These are phyloP conservation scores for Aureoboletus auriporus DNA, from an alignment of 768 basidiomycete species.

Conservation along the genomic window DNA sequence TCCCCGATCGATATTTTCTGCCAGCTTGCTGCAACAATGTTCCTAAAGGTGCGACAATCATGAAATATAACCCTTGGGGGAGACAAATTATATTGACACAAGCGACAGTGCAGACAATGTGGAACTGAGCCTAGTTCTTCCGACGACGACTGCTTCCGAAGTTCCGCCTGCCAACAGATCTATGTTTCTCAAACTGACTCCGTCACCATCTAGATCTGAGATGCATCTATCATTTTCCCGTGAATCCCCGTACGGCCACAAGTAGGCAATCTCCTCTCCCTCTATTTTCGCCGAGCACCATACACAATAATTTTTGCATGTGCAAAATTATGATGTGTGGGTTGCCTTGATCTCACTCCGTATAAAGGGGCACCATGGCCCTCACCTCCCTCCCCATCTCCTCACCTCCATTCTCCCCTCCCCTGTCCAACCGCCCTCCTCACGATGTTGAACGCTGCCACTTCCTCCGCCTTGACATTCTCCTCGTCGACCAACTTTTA, in stretches of 20 bases:
- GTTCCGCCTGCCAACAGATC: slow-evolving; percentile 25
- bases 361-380: slow-evolving; percentile 29
- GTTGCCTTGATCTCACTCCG: slow-evolving; percentile 15
- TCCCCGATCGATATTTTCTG: slow-evolving; percentile 15
- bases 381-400: slow-evolving; percentile 10
- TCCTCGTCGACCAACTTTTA: slow-evolving; percentile 33
- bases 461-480: slow-evolving; percentile 27
- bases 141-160: slow-evolving; percentile 16
- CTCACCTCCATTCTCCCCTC: neutral
- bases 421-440: neutral
- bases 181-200: slow-evolving; percentile 29
- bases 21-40: slow-evolving; percentile 3
- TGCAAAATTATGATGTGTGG: slow-evolving; percentile 21
- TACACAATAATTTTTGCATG: slow-evolving; percentile 26
- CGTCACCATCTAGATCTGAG: slow-evolving; percentile 30
- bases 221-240: slow-evolving; percentile 28
- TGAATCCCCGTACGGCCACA: slow-evolving; percentile 30
- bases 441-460: slow-evolving; percentile 29
- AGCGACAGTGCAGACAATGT: slow-evolving; percentile 9
- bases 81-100: slow-evolving; percentile 1
- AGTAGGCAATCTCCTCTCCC: slow-evolving; percentile 30
- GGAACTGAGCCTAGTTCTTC: slow-evolving; percentile 19
- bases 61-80: slow-evolving; percentile 1
- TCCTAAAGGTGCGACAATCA: slow-evolving; percentile 3
- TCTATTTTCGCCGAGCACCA: slow-evolving; percentile 30